phyloP scores from a whole-genome alignment of 2,329 filamentous ascomycete species.

The Hymenotorrendiella dingleyae region DNA sequence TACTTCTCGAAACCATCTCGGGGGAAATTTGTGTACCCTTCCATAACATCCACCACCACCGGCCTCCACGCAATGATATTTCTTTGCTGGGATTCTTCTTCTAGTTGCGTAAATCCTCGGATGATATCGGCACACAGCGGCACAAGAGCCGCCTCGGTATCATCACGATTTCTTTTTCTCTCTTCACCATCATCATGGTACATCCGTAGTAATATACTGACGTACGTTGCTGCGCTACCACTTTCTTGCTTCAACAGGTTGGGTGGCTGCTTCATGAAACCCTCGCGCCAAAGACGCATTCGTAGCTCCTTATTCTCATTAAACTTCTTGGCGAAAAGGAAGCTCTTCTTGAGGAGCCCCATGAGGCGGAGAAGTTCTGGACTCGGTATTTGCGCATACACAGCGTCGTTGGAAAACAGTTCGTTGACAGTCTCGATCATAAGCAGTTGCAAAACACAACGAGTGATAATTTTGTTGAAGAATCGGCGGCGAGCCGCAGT shows the following conservation, averaged over 20 bases:
- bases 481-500: constrained; percentile 89
- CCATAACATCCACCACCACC: constrained; percentile 92
- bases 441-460: constrained; percentile 91
- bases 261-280: constrained; percentile 99
- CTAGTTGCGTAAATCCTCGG: constrained; percentile 73
- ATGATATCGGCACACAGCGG: constrained; percentile 95
- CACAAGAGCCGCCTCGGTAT: constrained; percentile 87
- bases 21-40: constrained; percentile 84
- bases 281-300: constrained; percentile 90
- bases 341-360: constrained; percentile 90
- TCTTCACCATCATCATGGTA: constrained; percentile 86
- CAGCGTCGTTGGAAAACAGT: constrained; percentile 93
- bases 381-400: constrained; percentile 90
- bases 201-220: constrained; percentile 94
- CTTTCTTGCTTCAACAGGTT: constrained; percentile 97
- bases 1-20: constrained; percentile 73
- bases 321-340: constrained; percentile 94
- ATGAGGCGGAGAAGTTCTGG: constrained; percentile 85
- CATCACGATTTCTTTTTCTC: constrained; percentile 68
- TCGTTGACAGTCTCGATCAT: constrained; percentile 99
- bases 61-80: constrained; percentile 97
- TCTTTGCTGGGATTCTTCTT: constrained; percentile 93
- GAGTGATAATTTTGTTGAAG: constrained; percentile 99
- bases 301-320: constrained; percentile 96
- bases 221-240: constrained; percentile 88